phyloP scores from a whole-genome alignment of 768 basidiomycete genomes.

The Inosperma sp. region DNA sequence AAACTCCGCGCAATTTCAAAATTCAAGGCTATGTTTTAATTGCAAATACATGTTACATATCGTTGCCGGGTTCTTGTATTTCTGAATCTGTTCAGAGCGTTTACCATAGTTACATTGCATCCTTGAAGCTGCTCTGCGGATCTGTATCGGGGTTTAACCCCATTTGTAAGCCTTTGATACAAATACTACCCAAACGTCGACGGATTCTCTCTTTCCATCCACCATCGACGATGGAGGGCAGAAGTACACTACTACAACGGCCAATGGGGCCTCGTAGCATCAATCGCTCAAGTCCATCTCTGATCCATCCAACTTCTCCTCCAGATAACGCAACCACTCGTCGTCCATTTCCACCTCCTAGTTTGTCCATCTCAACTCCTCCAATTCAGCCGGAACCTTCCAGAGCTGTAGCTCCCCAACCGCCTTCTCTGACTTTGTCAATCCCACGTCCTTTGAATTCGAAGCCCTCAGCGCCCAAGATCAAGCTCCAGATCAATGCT shows the following conservation, averaged over 20 bases:
- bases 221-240: slow-evolving; percentile 21
- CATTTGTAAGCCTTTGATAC: slow-evolving; percentile 5
- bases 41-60: too few relatives aligned
- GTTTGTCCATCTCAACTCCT: slow-evolving; percentile 23
- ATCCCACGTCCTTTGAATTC: slow-evolving; percentile 19
- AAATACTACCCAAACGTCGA: neutral
- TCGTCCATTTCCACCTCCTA: slow-evolving; percentile 29
- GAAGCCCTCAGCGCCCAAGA: slow-evolving; percentile 16
- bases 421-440: slow-evolving; percentile 25
- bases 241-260: slow-evolving; percentile 31
- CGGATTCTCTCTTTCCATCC: neutral
- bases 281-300: slow-evolving; percentile 18
- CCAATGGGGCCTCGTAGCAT: slow-evolving; percentile 35
- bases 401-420: slow-evolving; percentile 15
- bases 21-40: too few relatives aligned
- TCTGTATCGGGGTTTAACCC: too few relatives aligned
- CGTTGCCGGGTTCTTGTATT: too few relatives aligned
- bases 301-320: slow-evolving; percentile 12
- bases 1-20: too few relatives aligned
- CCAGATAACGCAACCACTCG: slow-evolving; percentile 25
- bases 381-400: slow-evolving; percentile 25
- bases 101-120: too few relatives aligned
- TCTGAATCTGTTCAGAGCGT: too few relatives aligned
- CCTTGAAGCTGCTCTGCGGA: too few relatives aligned
- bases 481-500: slow-evolving; percentile 15